Base-by-base conservation (phyloP, 257 asterid genomes). In the Nicotiana attenuata region DNA sequence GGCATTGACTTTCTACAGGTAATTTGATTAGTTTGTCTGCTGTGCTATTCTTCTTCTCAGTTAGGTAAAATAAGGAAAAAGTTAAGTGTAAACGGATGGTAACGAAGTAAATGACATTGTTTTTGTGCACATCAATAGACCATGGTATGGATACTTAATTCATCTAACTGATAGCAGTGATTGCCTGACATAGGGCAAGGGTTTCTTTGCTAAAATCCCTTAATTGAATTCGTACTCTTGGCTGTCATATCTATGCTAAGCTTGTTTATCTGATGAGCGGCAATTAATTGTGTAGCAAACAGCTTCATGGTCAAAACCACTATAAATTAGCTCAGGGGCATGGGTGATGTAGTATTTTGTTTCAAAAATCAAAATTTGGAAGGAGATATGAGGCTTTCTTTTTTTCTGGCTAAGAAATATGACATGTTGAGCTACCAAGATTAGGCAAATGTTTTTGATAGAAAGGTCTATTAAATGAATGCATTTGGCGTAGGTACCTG, bases 1-100 rank as follows among this genome's bases (percentile, higher is more conserved):
- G 99, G 99, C 80, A 94, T 96, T 63, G 90, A 92, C 88, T 96
- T 87, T 90, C 93, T 97, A 20, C 93, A 89, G 94, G 99, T 91
- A 65, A 76, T 47, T 47, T 59, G 53, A 15, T 15, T 26, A 45
- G 55, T 56, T 65, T 15, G 65, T 83, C 5, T 47, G 60, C 56
- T 77, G 14, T 60, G 76, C 78, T 71, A 16, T 71, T 47, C 60
- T 71, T 71, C 35, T 63, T 63, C 35, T 63, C 65, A 20, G 65
- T 60, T 63, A 63, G 19, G 28, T 63, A 13, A 63, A 63, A 63
- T 63, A 63, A 60, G 33, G 67, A 61, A 22, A 31, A 63, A 63
- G 8, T 63, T 63, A 26, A 24, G 68, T 63, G 68, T 63, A 63
- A 63, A 63, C 35, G 14, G 35, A 63, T 63, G 68, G 13, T 63